Evolutionary conservation across 2,329 filamentous ascomycete genomes (phyloP), one percentile per base, ranked within the genome.

Genomic region (Leptoxyphium fumago): DNA sequence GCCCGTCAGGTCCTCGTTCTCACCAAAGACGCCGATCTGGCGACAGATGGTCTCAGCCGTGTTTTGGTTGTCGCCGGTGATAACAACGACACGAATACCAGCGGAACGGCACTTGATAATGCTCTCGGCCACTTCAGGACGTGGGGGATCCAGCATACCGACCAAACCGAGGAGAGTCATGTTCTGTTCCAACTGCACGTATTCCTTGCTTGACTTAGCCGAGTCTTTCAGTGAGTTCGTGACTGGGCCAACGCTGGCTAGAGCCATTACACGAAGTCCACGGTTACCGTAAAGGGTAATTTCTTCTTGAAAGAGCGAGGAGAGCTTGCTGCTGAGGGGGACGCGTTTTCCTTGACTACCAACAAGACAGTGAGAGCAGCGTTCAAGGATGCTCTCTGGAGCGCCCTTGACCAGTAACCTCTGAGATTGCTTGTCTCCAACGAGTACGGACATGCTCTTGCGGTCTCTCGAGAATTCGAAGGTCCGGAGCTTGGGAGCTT

Each of bases 381-480:
- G 83, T 55, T 94, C 89, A 49, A 98, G 75, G 54, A 98, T 80
- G 10, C 87, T 86, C 64, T 98, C 91, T 5, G 91, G 91, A 15
- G 93, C 91, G 56, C 91, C 91, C 69, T 98, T 98, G 52, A 98
- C 88, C 41, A 98, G 74, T 10, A 98, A 78, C 61, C 82, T 87
- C 67, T 91, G 78, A 43, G 78, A 65, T 41, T 72, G 70, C 45
- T 75, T 80, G 44, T 75, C 73, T 51, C 82, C 75, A 49, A 93
- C 85, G 46, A 96, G 70, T 30, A 98, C 93, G 40, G 91, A 98
- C 91, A 98, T 98, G 66, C 89, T 96, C 77, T 98, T 98, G 50
- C 91, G 79, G 64, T 98, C 91, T 55, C 91, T 80, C 1, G 91
- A 96, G 67, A 98, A 98, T 62, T 98, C 91, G 56, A 86, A 98